Percentiles rank a stretch among this genome's conserved stretches.
phyloP scores from a whole-genome alignment of 352 stramenopile species.

The Globisporangium viniferum region DNA sequence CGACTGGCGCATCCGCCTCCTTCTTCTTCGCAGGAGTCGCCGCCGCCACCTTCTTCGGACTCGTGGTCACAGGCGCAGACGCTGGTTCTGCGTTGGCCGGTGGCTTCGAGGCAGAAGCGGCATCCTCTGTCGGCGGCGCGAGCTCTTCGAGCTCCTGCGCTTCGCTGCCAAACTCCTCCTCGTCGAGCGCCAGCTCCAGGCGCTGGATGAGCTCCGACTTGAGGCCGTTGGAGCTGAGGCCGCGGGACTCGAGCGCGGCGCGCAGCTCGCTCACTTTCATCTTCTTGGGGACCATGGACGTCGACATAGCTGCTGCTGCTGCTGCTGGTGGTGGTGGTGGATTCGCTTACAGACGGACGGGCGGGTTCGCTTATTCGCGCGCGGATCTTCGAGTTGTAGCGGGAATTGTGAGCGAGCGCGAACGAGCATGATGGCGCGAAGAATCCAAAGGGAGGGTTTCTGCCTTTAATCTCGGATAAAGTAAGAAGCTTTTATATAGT shows the following conservation, averaged over 20 bases:
- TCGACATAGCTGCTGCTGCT: conserved; percentile 31
- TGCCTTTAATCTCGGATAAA: not conserved
- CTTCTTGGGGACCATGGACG: conserved; percentile 86
- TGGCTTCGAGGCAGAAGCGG: conserved; percentile 14
- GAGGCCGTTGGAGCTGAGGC: conserved; percentile 79
- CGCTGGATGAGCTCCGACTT: conserved; percentile 90
- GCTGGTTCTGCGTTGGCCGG: not conserved
- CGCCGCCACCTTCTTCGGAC: conserved; percentile 27
- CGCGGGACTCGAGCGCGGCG: conserved; percentile 74
- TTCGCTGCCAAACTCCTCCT: conserved; percentile 83
- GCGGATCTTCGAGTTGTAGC: conserved; percentile 2
- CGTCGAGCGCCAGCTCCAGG: conserved; percentile 83
- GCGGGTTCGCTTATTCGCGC: not conserved
- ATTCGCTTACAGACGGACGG: not conserved
- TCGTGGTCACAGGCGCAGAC: not conserved
- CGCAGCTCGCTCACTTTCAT: conserved; percentile 91
- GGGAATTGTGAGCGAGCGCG: not conserved
- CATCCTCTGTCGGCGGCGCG: conserved; percentile 33
- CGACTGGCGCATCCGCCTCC: conserved; percentile 11
- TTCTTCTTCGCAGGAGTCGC: conserved; percentile 21
- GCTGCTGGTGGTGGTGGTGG: not conserved
- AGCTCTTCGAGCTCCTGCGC: conserved; percentile 70
- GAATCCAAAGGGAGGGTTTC: not conserved
- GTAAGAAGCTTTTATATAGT: not conserved
- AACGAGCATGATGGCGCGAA: not conserved